Evolutionary conservation across 306 rosid genomes (phyloP).

Genomic region (Rubus parviflorus): DNA sequence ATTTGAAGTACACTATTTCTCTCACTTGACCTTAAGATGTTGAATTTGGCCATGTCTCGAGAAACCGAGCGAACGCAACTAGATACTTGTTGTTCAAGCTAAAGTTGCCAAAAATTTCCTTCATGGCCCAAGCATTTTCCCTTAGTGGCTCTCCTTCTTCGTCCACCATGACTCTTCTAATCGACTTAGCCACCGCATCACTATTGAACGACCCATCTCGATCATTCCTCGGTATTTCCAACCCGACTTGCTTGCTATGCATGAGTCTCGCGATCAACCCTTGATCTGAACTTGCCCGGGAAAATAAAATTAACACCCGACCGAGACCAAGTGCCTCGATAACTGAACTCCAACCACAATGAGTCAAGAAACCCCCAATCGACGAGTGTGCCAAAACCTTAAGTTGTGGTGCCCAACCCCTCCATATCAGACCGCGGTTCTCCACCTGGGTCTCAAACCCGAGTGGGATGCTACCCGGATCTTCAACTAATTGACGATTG

Average conservation of each 20-base stretch:
- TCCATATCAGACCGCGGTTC: constrained; percentile 14
- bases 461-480: not conserved
- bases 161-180: constrained; percentile 23
- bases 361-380: constrained; percentile 25
- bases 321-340: constrained; percentile 24
- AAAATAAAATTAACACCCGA: constrained; percentile 13
- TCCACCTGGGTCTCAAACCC: constrained; percentile 8
- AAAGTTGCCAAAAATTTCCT: constrained; percentile 1
- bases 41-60: not conserved
- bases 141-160: constrained; percentile 6
- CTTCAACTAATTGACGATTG: not conserved
- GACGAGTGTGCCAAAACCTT: constrained; percentile 5
- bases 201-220: constrained; percentile 18
- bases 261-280: constrained; percentile 13
- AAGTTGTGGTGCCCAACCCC: constrained; percentile 27
- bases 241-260: not conserved
- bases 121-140: constrained; percentile 16
- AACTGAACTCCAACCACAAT: constrained; percentile 30
- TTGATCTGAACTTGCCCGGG: constrained; percentile 16
- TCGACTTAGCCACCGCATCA: constrained; percentile 12
- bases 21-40: too few species aligned
- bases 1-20: too few species aligned
- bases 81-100: constrained; percentile 2
- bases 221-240: constrained; percentile 23
- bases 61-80: not conserved